These are phyloP conservation scores for Tremella mesenterica DNA, from an alignment of 768 basidiomycete species.

Conservation along the genomic window DNA sequence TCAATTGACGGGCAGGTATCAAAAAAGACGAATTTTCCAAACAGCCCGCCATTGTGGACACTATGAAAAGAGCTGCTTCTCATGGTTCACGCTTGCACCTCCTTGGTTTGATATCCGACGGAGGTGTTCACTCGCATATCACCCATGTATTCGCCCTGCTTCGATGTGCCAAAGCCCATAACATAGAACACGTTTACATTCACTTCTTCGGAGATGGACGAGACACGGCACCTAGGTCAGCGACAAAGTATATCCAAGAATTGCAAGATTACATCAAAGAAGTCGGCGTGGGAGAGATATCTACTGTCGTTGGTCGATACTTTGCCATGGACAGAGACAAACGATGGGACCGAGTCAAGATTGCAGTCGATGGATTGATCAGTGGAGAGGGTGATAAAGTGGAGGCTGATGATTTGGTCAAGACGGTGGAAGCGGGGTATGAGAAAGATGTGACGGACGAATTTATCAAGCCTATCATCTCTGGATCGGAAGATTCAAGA, in stretches of 20 bases:
- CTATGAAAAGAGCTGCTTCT: constrained; percentile 68
- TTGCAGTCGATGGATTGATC: constrained; percentile 77
- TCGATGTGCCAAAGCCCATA: constrained; percentile 76
- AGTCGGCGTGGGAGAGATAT: constrained; percentile 59
- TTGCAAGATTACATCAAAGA: constrained; percentile 71
- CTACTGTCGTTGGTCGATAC: constrained; percentile 80
- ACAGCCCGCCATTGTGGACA: constrained; percentile 61
- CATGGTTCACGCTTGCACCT: constrained; percentile 77
- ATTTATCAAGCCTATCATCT: constrained; percentile 89
- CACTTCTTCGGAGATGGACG: constrained; percentile 94
- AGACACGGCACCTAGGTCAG: constrained; percentile 81
- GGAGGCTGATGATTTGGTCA: constrained; percentile 55
- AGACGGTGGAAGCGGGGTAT: constrained; percentile 65
- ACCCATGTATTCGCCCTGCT: constrained; percentile 80
- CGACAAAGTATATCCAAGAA: constrained; percentile 66
- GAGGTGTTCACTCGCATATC: constrained; percentile 95
- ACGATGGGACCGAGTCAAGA: constrained; percentile 87
- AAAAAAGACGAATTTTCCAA: constrained; percentile 81
- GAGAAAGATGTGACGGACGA: constrained; percentile 82
- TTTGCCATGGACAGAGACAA: constrained; percentile 97
- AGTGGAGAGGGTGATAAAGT: constrained; percentile 57
- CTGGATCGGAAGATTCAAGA: constrained; percentile 66
- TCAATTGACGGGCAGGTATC: constrained; percentile 50
- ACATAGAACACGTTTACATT: constrained; percentile 75
- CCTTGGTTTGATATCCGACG: constrained; percentile 87